phyloP scores from a whole-genome alignment of 768 basidiomycete genomes.

The Kwoniella pini region DNA sequence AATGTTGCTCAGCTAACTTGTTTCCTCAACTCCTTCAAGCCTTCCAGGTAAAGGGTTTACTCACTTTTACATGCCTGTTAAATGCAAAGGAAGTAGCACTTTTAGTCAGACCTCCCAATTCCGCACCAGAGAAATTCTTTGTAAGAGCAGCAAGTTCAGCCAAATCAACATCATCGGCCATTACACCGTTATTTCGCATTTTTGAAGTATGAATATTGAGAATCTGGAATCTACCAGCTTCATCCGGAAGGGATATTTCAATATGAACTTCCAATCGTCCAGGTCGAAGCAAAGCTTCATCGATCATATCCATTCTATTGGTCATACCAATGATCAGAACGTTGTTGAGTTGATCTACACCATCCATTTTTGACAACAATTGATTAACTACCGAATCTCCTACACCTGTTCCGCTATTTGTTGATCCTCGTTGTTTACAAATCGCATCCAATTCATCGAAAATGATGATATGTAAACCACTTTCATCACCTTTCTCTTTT shows the following conservation, averaged over 20 bases:
- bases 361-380: constrained; percentile 99
- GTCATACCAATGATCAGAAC: constrained; percentile 99
- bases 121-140: constrained; percentile 98
- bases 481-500: constrained; percentile 95
- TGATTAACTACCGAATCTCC: constrained; percentile 99
- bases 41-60: too few species aligned
- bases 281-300: constrained; percentile 93
- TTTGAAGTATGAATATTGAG: constrained; percentile 91
- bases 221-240: constrained; percentile 87
- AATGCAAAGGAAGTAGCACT: constrained; percentile 98
- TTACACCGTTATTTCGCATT: constrained; percentile 88
- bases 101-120: constrained; percentile 93
- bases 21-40: background rate
- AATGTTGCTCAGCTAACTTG: constrained; percentile 7
- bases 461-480: constrained; percentile 97
- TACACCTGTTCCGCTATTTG: constrained; percentile 87
- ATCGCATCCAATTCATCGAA: constrained; percentile 99
- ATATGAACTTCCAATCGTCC: constrained; percentile 99
- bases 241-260: constrained; percentile 97
- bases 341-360: constrained; percentile 97
- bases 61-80: constrained; percentile 88
- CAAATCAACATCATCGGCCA: constrained; percentile 85
- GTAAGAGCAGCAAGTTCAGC: constrained; percentile 75
- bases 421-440: constrained; percentile 96
- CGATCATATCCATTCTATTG: constrained; percentile 97